Conservation (phyloP, 108 stramenopile species). For the Epithemia pelagica region DNA sequence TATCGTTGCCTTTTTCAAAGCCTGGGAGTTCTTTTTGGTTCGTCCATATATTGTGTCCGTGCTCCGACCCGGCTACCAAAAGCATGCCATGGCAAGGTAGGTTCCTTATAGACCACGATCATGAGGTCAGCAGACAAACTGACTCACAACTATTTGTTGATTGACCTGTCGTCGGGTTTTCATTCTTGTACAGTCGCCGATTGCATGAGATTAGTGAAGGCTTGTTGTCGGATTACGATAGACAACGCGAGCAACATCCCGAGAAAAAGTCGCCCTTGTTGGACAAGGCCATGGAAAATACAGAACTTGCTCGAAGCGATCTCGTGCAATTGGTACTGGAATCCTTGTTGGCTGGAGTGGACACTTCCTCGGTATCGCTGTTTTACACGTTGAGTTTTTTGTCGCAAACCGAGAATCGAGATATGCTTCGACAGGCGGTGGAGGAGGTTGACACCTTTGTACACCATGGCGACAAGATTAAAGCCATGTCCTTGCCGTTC, state of each 20-base stretch:
- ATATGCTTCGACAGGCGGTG: neutral
- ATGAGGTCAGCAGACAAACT: too few species aligned
- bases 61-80: neutral
- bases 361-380: conserved; percentile 2
- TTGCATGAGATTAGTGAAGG: neutral
- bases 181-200: neutral
- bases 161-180: too few species aligned
- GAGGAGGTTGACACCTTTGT: neutral
- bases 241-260: neutral
- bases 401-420: neutral
- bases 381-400: neutral
- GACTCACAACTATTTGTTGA: too few species aligned
- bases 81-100: neutral
- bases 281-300: neutral
- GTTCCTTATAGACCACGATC: too few species aligned
- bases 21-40: conserved; percentile 7
- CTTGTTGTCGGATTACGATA: neutral
- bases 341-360: conserved; percentile 2
- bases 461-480: neutral
- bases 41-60: neutral
- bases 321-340: neutral
- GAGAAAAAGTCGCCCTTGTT: neutral
- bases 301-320: neutral
- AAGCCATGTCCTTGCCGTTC: neutral
- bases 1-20: conserved; percentile 7